Evolutionary conservation across 106 monocot genomes (phyloP).

Genomic region (Acanthochlamys bracteata): DNA sequence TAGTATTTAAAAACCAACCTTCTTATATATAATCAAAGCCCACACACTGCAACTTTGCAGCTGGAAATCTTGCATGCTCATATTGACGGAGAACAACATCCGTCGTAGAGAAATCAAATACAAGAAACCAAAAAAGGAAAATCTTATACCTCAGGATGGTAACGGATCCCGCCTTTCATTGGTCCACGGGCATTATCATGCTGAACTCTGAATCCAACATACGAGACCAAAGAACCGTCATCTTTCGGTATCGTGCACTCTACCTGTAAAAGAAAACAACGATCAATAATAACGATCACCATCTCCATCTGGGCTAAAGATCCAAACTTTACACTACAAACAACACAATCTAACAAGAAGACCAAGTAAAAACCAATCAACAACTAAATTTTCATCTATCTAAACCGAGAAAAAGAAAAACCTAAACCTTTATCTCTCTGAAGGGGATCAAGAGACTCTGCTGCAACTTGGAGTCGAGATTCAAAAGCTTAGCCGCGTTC

Average conservation of each 20-base stretch:
- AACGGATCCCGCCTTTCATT: conserved; percentile 95
- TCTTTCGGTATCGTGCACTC: conserved; percentile 95
- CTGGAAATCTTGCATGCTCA: no score
- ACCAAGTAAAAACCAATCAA: no score
- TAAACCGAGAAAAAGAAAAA: background rate
- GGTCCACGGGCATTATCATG: conserved; percentile 96
- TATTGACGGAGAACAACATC: no score
- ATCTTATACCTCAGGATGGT: conserved; percentile 68
- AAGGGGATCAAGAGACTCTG: conserved; percentile 94
- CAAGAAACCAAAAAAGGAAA: background rate
- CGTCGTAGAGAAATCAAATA: background rate
- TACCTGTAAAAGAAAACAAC: conserved; percentile 33
- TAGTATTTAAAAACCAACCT: no score
- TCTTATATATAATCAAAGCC: no score
- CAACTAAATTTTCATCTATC: no score
- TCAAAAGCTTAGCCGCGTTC: conserved; percentile 62
- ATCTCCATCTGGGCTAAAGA: background rate
- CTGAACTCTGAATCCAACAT: conserved; percentile 86
- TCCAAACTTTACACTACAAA: no score
- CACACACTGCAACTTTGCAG: no score
- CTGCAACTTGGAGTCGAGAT: conserved; percentile 85
- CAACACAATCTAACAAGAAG: no score
- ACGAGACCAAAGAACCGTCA: conserved; percentile 73
- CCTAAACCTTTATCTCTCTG: conserved; percentile 74
- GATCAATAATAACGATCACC: background rate